A percentile compares a stretch with the other conserved stretches of the same genome.
These are phyloP conservation scores for Yamadazyma membranifaciens DNA, from an alignment of 1,139 yeast genomes.

Conservation along the genomic window DNA sequence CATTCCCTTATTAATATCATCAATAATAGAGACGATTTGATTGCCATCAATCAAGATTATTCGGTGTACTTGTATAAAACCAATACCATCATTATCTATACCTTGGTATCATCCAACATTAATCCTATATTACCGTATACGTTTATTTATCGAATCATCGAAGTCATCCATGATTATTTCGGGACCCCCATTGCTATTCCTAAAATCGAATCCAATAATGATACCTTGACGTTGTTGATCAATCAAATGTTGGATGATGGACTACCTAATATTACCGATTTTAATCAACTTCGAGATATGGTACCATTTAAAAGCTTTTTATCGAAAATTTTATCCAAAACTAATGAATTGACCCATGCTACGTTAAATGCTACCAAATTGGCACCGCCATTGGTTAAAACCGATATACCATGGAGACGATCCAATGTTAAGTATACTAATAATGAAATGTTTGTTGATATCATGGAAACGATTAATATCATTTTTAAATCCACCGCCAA, in stretches of 20 bases:
- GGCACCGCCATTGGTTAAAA: slow-evolving; percentile 4
- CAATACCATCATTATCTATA: slow-evolving; percentile 25
- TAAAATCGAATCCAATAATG: slow-evolving; percentile 64
- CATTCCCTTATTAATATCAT: slow-evolving; percentile 36
- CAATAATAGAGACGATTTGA: slow-evolving; percentile 15
- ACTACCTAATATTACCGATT: slow-evolving; percentile 68
- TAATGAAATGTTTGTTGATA: slow-evolving; percentile 81
- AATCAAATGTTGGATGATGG: slow-evolving; percentile 73
- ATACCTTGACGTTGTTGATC: slow-evolving; percentile 54
- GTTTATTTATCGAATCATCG: slow-evolving; percentile 52
- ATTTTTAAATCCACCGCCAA: slow-evolving; percentile 24
- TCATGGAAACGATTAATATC: slow-evolving; percentile 58
- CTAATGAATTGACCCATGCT: slow-evolving; percentile 25
- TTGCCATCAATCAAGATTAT: slow-evolving; percentile 30
- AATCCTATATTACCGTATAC: slow-evolving; percentile 56
- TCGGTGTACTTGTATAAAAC: slow-evolving; percentile 25
- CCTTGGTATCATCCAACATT: slow-evolving; percentile 19
- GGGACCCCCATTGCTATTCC: slow-evolving; percentile 55
- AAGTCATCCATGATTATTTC: slow-evolving; percentile 57
- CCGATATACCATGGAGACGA: slow-evolving; percentile 68
- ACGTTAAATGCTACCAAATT: slow-evolving; percentile 6
- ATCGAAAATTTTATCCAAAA: slow-evolving; percentile 34
- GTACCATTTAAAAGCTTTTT: slow-evolving; percentile 58
- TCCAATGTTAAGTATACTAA: slow-evolving; percentile 62
- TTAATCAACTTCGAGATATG: slow-evolving; percentile 65